Base-by-base conservation (phyloP, 2,329 filamentous ascomycete genomes). In the Colletotrichum camelliae region DNA sequence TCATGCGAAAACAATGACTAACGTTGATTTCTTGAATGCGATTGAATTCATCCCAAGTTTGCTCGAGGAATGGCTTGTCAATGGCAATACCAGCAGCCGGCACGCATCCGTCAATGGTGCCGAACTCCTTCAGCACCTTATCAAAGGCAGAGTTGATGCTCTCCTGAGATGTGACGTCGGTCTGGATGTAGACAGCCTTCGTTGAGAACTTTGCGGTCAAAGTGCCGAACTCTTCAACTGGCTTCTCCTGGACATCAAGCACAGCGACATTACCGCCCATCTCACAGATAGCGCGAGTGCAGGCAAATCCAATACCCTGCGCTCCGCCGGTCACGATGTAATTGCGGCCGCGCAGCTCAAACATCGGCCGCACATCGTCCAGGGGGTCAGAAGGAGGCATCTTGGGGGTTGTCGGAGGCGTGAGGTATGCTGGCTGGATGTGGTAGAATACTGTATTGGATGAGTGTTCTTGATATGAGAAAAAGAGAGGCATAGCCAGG, bases 61-160 rank as follows among this genome's bases (percentile, higher is more conserved):
- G 85, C 1, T 87, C 85, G 2, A 86, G 65, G 70, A 87, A 87
- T 0, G 86, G 86, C 77, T 87, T 87, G 73, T 87, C 86, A 33
- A 86, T 82, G 8, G 83, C 85, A 57, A 87, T 84, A 3, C 85
- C 86, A 2, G 84, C 84, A 10, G 82, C 81, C 7, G 83, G 82
- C 1, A 84, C 82, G 35, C 79, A 77, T 1, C 83, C 83, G 37
- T 84, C 80, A 6, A 84, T 79, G 1, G 80, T 74, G 1, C 77
- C 78, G 27, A 84, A 78, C n/a, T 77, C 78, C 13, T 77, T 58
- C 4, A 84, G 12, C 1, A 79, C 72, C 43, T 77, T 78, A 0
- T 77, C 76, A 52, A 84, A 83, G 0, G 80, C 79, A 1, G 74
- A 66, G 6, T 79, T 77, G 8, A 84, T 72, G 24, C 81, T 82